Conservation (phyloP, 2,329 filamentous ascomycete genomes). For the Xylariaceae sp. region DNA sequence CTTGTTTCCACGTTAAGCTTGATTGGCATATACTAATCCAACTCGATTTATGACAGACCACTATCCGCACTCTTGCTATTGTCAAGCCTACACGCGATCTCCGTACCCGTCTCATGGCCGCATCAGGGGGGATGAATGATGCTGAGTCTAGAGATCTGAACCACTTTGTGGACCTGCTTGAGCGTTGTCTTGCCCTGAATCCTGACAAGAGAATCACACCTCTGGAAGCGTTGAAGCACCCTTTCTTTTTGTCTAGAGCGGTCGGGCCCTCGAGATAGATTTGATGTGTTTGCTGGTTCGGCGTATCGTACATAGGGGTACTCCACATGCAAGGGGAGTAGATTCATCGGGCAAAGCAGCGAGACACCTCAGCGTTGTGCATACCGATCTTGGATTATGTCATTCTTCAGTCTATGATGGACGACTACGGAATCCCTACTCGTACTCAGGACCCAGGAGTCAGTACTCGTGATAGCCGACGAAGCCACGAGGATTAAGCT, state of each 20-base stretch:
- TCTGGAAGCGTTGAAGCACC: constrained; percentile 78
- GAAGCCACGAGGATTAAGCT: not conserved
- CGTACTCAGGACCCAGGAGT: not conserved
- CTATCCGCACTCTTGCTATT: constrained; percentile 60
- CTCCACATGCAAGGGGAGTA: not conserved
- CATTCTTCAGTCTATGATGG: not conserved
- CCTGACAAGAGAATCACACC: constrained; percentile 89
- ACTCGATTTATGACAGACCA: constrained; percentile 45
- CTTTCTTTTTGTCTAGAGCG: constrained; percentile 61
- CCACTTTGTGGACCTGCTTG: constrained; percentile 79
- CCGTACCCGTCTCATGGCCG: constrained; percentile 70
- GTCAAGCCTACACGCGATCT: constrained; percentile 77
- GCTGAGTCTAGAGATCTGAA: constrained; percentile 71
- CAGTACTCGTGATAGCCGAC: not conserved
- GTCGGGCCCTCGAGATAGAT: constrained; percentile 14
- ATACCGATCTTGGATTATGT: constrained; percentile 10
- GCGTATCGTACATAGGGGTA: not conserved
- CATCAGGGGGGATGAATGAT: constrained; percentile 67
- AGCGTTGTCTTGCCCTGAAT: constrained; percentile 82
- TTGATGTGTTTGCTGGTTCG: not conserved
- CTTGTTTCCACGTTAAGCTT: not conserved
- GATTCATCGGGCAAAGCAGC: not conserved
- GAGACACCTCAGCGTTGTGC: too few relatives aligned
- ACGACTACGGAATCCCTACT: not conserved
- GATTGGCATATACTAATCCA: not conserved